phyloP scores from a whole-genome alignment of 257 asterid species.

The Solanum sejunctum region DNA sequence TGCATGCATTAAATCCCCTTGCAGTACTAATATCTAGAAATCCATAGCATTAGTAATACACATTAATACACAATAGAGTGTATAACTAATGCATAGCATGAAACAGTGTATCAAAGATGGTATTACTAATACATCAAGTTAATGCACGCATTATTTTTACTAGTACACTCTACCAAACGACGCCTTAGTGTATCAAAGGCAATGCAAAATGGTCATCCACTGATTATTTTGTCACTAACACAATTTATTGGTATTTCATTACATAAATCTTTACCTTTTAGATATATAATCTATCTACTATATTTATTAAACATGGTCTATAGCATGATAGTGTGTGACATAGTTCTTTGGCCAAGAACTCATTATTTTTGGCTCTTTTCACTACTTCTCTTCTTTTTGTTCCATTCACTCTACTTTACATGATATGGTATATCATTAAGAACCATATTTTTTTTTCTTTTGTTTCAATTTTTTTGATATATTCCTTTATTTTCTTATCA shows the following conservation, averaged over 20 bases:
- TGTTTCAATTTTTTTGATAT: not conserved
- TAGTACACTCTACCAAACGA: no score
- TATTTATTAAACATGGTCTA: not conserved
- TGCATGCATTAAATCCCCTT: no score
- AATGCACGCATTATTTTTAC: no score
- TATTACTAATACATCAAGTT: no score
- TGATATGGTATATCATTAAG: not conserved
- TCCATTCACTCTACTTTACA: not conserved
- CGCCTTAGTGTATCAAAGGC: not conserved
- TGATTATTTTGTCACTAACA: no score
- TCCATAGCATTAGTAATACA: no score
- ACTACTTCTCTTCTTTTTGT: not conserved
- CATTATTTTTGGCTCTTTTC: not conserved
- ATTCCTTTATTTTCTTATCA: not conserved
- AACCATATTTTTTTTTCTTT: not conserved
- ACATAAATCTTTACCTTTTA: not conserved
- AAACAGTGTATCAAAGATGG: no score
- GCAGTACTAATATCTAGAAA: no score
- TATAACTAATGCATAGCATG: no score
- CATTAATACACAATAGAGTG: no score
- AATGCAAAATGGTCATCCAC: not conserved
- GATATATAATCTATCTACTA: not conserved
- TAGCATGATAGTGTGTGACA: not conserved
- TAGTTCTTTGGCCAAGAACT: not conserved
- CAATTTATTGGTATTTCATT: not conserved